These are phyloP conservation scores for Zymoseptoria brevis DNA, from an alignment of 2,329 filamentous ascomycete genomes.

Conservation along the genomic window DNA sequence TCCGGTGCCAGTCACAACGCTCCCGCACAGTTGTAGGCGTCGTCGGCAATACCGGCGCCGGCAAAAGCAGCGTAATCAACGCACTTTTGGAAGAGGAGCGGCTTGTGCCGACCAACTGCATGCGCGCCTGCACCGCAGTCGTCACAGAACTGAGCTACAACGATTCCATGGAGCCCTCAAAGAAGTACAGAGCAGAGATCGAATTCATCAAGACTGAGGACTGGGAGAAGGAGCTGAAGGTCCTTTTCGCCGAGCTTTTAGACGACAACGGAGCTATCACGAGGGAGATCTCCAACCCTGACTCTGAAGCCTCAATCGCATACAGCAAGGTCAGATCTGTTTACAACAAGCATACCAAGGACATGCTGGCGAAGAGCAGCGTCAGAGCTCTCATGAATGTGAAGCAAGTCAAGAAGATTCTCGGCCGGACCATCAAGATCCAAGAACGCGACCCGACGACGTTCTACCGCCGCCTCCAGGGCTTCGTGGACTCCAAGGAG, in stretches of 20 bases:
- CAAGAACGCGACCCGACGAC: constrained; percentile 27
- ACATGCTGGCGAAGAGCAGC: constrained; percentile 31
- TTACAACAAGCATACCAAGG: constrained; percentile 37
- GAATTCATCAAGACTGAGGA: constrained; percentile 48
- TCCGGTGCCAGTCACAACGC: constrained; percentile 33
- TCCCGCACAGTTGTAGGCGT: constrained; percentile 49
- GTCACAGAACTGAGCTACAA: constrained; percentile 56
- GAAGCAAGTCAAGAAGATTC: constrained; percentile 32
- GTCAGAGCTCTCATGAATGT: constrained; percentile 38
- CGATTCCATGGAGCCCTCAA: constrained; percentile 30
- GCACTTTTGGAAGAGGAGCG: constrained; percentile 54
- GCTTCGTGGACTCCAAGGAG: constrained; percentile 50
- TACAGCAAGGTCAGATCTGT: constrained; percentile 47
- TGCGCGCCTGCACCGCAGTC: constrained; percentile 55
- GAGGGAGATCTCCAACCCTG: constrained; percentile 33
- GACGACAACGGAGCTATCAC: constrained; percentile 34
- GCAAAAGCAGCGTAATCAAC: constrained; percentile 57
- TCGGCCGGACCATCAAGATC: constrained; percentile 42
- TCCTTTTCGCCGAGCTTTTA: constrained; percentile 44
- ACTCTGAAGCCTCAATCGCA: constrained; percentile 43
- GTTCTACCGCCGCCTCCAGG: constrained; percentile 43
- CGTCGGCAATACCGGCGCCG: constrained; percentile 54
- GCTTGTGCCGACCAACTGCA: constrained; percentile 49
- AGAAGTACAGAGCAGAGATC: constrained; percentile 48
- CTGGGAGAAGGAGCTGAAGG: constrained; percentile 46